Conservation (phyloP, 2,329 filamentous ascomycete genomes). For the Colletotrichum tanaceti region DNA sequence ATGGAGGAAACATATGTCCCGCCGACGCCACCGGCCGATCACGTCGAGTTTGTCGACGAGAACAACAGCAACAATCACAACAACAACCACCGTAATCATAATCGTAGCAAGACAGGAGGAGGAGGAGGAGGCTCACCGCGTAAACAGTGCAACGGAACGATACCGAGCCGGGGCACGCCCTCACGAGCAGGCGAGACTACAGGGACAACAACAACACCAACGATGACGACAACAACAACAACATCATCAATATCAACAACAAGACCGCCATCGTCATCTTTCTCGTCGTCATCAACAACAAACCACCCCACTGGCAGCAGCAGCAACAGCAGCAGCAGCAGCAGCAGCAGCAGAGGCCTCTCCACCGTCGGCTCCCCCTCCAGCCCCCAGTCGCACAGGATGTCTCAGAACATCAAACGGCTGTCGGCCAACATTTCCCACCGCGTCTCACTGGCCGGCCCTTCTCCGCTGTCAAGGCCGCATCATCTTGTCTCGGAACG, state of each 20-base stretch:
- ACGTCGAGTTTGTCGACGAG: slow-evolving; percentile 59
- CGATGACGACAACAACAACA: too few species aligned
- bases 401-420: slow-evolving; percentile 58
- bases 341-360: too few species aligned
- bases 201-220: slow-evolving; percentile 39
- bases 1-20: slow-evolving; percentile 69
- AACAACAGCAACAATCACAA: slow-evolving; percentile 45
- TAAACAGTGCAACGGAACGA: slow-evolving; percentile 48
- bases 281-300: slow-evolving; percentile 40
- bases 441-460: slow-evolving; percentile 80
- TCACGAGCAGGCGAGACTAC: slow-evolving; percentile 53
- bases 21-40: slow-evolving; percentile 73
- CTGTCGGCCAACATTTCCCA: slow-evolving; percentile 72
- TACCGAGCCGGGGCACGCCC: slow-evolving; percentile 49
- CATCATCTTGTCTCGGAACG: slow-evolving; percentile 85
- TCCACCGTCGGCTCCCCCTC: slow-evolving; percentile 56
- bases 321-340: too few species aligned
- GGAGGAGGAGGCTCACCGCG: slow-evolving; percentile 54
- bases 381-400: slow-evolving; percentile 47
- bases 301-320: slow-evolving; percentile 55
- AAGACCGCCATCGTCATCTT: too few species aligned
- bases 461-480: slow-evolving; percentile 70
- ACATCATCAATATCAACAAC: too few species aligned
- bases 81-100: too few species aligned
- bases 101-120: slow-evolving; percentile 46